Percentiles rank a stretch among this genome's conserved stretches.
Conservation (phyloP, 2,329 filamentous ascomycete species). For the Aspergillus sp. region DNA sequence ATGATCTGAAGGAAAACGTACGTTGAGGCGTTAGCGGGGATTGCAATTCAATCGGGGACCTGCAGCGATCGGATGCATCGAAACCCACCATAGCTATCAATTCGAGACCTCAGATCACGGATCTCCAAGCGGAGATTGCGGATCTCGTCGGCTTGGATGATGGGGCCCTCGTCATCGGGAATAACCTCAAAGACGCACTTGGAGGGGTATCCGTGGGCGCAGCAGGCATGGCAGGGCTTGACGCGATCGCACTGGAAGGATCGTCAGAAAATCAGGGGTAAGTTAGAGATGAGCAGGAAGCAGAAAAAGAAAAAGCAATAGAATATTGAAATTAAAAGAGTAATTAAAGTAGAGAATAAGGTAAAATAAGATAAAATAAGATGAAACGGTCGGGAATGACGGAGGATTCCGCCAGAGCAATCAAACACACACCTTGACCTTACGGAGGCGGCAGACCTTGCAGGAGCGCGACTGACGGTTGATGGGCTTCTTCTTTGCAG, state of each 20-base stretch:
- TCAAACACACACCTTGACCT: constrained; percentile 30
- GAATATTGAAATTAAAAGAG: too few relatives aligned
- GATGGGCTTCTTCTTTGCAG: constrained; percentile 15
- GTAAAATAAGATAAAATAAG: neutral
- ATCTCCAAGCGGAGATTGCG: constrained; percentile 30
- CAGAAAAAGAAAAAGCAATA: neutral
- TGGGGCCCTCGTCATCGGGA: constrained; percentile 29
- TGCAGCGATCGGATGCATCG: too few relatives aligned
- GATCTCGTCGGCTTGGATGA: constrained; percentile 34
- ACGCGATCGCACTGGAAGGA: constrained; percentile 31
- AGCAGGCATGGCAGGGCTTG: constrained; percentile 35
- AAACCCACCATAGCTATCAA: constrained; percentile 23
- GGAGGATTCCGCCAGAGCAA: too few relatives aligned
- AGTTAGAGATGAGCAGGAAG: constrained; percentile 1
- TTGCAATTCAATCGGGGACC: too few relatives aligned
- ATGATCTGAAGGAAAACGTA: neutral
- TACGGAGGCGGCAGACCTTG: constrained; percentile 33
- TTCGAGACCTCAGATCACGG: constrained; percentile 21
- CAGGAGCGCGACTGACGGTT: constrained; percentile 34
- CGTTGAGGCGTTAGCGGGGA: too few relatives aligned
- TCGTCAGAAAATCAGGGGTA: constrained; percentile 9
- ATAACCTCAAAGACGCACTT: constrained; percentile 32
- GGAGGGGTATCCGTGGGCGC: constrained; percentile 34
- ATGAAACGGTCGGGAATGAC: constrained; percentile 3
- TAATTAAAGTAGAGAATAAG: too few relatives aligned